A percentile compares a stretch with the other conserved stretches of the same genome.
phyloP scores from a whole-genome alignment of 73 alveolate genomes.

The Paramecium octaurelia region DNA sequence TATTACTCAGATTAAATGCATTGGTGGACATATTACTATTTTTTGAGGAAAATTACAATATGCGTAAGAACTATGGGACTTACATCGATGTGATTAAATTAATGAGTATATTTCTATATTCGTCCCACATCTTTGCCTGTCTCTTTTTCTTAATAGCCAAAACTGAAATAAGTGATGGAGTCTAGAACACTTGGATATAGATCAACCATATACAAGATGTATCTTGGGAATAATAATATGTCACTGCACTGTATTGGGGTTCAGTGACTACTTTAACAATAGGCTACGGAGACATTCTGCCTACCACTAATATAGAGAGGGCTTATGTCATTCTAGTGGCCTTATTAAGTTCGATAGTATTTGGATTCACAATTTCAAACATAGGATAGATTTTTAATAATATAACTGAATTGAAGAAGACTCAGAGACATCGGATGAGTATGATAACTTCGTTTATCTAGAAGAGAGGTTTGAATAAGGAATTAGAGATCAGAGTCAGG shows the following conservation, averaged over 20 bases:
- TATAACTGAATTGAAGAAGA: not conserved
- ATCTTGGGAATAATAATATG: slow-evolving; percentile 28
- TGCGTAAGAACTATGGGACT: slow-evolving; percentile 23
- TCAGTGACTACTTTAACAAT: slow-evolving; percentile 52
- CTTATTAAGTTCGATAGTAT: slow-evolving; percentile 42
- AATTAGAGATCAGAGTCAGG: slow-evolving; percentile 19
- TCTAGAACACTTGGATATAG: slow-evolving; percentile 6
- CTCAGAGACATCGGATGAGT: not conserved
- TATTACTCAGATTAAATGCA: not conserved
- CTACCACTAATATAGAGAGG: slow-evolving; percentile 23
- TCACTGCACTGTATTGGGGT: slow-evolving; percentile 47
- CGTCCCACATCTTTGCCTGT: slow-evolving; percentile 10
- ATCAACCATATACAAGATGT: not conserved
- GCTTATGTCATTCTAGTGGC: slow-evolving; percentile 23
- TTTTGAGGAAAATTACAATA: not conserved
- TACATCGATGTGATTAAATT: not conserved
- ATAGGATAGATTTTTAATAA: slow-evolving; percentile 21
- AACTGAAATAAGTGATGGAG: not conserved
- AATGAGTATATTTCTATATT: not conserved
- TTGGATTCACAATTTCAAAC: slow-evolving; percentile 42
- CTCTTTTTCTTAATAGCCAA: not conserved
- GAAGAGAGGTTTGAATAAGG: not conserved
- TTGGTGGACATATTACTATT: not conserved
- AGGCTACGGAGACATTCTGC: slow-evolving; percentile 51
- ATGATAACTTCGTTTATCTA: not conserved